Conservation (phyloP, 768 basidiomycete genomes). For the Glaciozyma antarctica region DNA sequence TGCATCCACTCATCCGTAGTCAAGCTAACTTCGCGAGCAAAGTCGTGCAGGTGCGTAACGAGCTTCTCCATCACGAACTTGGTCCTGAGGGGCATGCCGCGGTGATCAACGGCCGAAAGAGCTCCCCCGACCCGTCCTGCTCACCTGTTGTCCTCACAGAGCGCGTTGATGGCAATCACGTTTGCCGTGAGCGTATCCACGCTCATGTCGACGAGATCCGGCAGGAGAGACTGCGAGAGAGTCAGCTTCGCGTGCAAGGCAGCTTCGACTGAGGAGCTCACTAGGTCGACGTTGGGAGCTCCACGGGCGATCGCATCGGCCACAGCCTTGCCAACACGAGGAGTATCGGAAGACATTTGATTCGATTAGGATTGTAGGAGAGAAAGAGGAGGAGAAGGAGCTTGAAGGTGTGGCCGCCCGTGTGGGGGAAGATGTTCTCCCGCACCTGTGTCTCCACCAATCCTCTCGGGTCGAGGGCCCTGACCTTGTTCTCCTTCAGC, state of each 20-base stretch:
- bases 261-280: not conserved
- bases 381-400: not conserved
- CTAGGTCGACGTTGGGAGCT: conserved; percentile 29
- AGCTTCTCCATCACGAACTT: conserved; percentile 49
- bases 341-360: too few relatives aligned
- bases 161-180: conserved; percentile 30
- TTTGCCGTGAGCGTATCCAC: conserved; percentile 50
- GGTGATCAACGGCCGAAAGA: not conserved
- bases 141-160: conserved; percentile 28
- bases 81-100: conserved; percentile 38
- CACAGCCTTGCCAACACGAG: conserved; percentile 20
- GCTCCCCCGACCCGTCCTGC: not conserved
- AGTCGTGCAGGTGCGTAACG: conserved; percentile 55
- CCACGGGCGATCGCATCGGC: conserved; percentile 15
- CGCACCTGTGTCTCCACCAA: too few relatives aligned
- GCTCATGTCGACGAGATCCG: conserved; percentile 20
- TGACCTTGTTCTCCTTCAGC: too few relatives aligned
- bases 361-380: not conserved
- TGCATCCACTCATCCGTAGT: conserved; percentile 73
- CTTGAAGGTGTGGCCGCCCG: too few relatives aligned
- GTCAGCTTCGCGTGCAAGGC: not conserved
- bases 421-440: too few relatives aligned
- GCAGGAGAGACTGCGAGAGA: conserved; percentile 6
- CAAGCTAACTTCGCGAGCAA: conserved; percentile 44
- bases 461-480: too few relatives aligned